A percentile compares a stretch with the other conserved stretches of the same genome.
Conservation (phyloP, 345 rosid species). For the Lumnitzera racemosa region DNA sequence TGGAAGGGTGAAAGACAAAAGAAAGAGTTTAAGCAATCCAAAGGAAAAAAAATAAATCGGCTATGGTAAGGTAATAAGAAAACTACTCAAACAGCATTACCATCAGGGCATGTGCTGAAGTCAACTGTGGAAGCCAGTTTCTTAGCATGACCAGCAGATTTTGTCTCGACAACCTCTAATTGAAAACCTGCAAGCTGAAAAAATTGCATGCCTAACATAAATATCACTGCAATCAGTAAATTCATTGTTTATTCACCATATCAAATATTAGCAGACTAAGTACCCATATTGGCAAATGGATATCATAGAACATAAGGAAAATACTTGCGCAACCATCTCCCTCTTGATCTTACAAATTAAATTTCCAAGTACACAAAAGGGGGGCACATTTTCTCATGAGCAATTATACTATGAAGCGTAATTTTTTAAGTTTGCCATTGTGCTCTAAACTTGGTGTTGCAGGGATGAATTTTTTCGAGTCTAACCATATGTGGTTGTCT, state of each 20-base stretch:
- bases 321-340: too few relatives aligned
- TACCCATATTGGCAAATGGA: too few relatives aligned
- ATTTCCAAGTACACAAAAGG: too few relatives aligned
- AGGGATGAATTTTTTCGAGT: too few relatives aligned
- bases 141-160: slow-evolving; percentile 90
- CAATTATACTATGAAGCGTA: too few relatives aligned
- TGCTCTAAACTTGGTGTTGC: too few relatives aligned
- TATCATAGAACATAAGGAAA: too few relatives aligned
- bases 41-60: slow-evolving; percentile 1
- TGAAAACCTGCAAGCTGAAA: slow-evolving; percentile 95
- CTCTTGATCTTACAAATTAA: too few relatives aligned
- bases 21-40: slow-evolving; percentile 5
- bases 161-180: slow-evolving; percentile 87
- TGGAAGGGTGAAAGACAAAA: slow-evolving; percentile 20
- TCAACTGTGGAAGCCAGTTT: slow-evolving; percentile 81
- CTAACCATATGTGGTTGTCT: too few relatives aligned
- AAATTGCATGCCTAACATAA: slow-evolving; percentile 16
- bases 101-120: slow-evolving; percentile 83
- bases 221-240: slow-evolving; percentile 1
- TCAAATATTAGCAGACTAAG: background rate
- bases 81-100: slow-evolving; percentile 28
- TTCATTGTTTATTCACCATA: background rate
- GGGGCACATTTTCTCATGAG: too few relatives aligned
- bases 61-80: slow-evolving; percentile 10
- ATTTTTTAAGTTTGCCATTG: too few relatives aligned